Conservation (phyloP, 805 yeast species). For the Maudiozyma turicensis region DNA sequence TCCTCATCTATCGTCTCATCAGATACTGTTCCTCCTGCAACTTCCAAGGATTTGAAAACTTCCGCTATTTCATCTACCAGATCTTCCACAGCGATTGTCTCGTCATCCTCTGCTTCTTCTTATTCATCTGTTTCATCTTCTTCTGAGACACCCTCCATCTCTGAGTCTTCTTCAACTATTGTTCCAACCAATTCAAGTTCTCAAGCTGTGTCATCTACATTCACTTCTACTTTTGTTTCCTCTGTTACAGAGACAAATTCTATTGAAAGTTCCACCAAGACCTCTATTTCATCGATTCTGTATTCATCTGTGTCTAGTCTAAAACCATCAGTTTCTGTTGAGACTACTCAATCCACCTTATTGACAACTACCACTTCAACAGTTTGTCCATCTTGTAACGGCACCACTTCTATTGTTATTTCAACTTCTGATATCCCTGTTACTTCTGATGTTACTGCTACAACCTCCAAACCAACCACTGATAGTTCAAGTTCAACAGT, state of each 20-base stretch:
- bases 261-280: too few relatives aligned
- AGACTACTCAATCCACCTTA: background rate
- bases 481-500: background rate
- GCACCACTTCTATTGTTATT: background rate
- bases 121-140: background rate
- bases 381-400: background rate
- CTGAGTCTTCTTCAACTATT: background rate
- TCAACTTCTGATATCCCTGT: background rate
- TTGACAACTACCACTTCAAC: constrained; percentile 1
- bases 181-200: background rate
- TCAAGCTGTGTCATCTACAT: background rate
- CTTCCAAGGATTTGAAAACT: background rate
- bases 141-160: background rate
- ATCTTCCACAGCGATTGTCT: background rate
- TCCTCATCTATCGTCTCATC: background rate
- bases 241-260: background rate
- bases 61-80: background rate
- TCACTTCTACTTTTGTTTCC: background rate
- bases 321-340: background rate
- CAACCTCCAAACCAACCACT: background rate
- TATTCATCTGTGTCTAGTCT: background rate
- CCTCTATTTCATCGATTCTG: too few relatives aligned
- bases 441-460: background rate
- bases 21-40: background rate
- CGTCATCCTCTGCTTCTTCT: constrained; percentile 1